Conservation (phyloP, 768 basidiomycete genomes). For the Sporobolomyces roseus region DNA sequence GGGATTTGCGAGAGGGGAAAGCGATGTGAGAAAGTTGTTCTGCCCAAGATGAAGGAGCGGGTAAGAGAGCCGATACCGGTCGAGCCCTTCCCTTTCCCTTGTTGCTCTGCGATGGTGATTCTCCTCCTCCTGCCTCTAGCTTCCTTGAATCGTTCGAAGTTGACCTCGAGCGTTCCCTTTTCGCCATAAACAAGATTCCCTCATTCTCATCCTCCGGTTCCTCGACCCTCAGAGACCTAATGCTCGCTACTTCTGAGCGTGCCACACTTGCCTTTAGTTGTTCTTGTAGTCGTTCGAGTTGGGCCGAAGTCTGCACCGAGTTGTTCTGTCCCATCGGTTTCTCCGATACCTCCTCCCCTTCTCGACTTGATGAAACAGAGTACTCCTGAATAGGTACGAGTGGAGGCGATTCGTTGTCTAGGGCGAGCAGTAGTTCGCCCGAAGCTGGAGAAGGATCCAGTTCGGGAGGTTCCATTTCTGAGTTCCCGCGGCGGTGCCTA, state of each 20-base stretch:
- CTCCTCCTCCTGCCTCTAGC: neutral
- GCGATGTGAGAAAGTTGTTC: conserved; percentile 16
- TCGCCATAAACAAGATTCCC: neutral
- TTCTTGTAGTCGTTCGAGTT: conserved; percentile 13
- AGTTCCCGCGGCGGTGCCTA: too few species aligned
- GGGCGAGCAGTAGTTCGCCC: too few species aligned
- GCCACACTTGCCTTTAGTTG: conserved; percentile 15
- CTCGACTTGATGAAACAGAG: too few species aligned
- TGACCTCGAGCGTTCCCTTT: conserved; percentile 5
- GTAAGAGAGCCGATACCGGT: conserved; percentile 2
- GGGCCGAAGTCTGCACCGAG: conserved; percentile 1
- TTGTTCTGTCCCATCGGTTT: conserved; percentile 5
- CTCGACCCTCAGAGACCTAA: neutral
- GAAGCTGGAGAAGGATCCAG: too few species aligned
- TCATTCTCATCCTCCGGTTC: neutral
- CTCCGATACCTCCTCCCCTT: conserved; percentile 1
- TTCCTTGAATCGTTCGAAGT: neutral
- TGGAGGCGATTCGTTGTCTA: too few species aligned
- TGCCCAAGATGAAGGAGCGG: conserved; percentile 11
- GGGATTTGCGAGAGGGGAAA: neutral
- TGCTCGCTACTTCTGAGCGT: neutral
- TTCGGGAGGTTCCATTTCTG: too few species aligned
- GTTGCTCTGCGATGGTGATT: too few species aligned
- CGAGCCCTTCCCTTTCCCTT: neutral
- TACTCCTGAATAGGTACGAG: too few species aligned